These are phyloP conservation scores for Jacaranda copaia DNA, from an alignment of 257 asterid species.

Conservation along the genomic window DNA sequence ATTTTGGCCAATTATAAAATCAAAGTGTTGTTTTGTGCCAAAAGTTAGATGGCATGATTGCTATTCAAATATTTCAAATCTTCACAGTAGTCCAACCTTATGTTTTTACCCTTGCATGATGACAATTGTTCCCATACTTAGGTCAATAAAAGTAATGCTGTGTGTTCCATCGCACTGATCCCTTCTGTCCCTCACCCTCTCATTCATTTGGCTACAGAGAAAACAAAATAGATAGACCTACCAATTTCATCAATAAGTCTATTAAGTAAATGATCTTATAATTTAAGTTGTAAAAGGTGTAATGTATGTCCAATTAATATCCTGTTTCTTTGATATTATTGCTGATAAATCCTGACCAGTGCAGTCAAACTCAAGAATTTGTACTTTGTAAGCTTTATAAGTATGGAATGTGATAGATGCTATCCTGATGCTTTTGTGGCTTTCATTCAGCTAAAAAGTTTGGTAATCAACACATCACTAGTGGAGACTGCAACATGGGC, in stretches of 20 bases:
- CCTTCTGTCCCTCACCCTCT: too few relatives aligned
- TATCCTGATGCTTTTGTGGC: neutral
- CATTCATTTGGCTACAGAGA: neutral
- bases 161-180: too few relatives aligned
- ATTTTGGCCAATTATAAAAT: neutral
- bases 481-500: slow-evolving; percentile 57
- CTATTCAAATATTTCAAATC: neutral
- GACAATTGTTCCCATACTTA: too few relatives aligned
- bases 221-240: neutral
- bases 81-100: too few relatives aligned
- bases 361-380: neutral
- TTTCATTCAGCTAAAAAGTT: slow-evolving; percentile 7
- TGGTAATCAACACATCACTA: neutral
- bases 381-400: slow-evolving; percentile 18
- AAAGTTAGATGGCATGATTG: neutral
- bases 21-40: neutral
- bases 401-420: neutral
- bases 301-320: neutral
- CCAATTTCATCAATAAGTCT: neutral
- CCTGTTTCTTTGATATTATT: neutral
- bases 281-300: slow-evolving; percentile 15
- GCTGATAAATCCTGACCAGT: neutral
- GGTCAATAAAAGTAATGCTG: too few relatives aligned
- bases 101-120: too few relatives aligned
- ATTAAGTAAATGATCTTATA: neutral